Evolutionary conservation across 2,329 filamentous ascomycete species (phyloP), one percentile per base, ranked within the genome.

Genomic region (Pochonia chlamydosporia): DNA sequence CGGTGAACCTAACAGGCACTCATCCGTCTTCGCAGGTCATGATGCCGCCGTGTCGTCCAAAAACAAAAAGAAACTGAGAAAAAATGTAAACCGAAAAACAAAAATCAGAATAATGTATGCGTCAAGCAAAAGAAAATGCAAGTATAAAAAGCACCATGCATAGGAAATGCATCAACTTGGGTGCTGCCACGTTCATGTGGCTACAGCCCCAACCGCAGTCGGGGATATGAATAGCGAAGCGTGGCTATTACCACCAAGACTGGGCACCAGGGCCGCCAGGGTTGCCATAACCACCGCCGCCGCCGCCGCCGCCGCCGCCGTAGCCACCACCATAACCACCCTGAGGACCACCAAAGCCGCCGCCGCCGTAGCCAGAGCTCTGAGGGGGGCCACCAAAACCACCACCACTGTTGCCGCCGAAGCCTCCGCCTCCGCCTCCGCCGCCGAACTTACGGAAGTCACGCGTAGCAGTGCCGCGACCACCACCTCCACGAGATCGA

Each of bases 361-460:
- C 57, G 41, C 62, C 72, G 52, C 74, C 68, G 52, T 65, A 70
- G 49, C 67, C 64, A 53, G 65, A 62, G 51, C 49, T 54, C 46
- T 58, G 59, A 40, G 52, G 56, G n/a, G 54, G 51, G 16, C 56
- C 59, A n/a, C 56, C 54, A 43, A 60, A 63, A 49, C 58, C 56
- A 44, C 63, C 63, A 39, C 67, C 69, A 46, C 62, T 64, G 48
- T 65, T 68, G 52, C 73, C 69, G 50, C 70, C 68, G 16, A 31
- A 47, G 47, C 66, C 65, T 45, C 68, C 69, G 45, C 71, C 69
- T 49, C 69, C 68, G 50, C 67, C 66, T 49, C 67, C 70, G 50
- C 74, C 84, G 48, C 81, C 83, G 52, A 80, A 81, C 69, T 90
- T 90, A 72, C 93, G 89, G 76, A 93, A 89, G 68, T 97, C 93